Base-by-base conservation (phyloP, 352 stramenopile genomes). In the Albugo laibachii region DNA sequence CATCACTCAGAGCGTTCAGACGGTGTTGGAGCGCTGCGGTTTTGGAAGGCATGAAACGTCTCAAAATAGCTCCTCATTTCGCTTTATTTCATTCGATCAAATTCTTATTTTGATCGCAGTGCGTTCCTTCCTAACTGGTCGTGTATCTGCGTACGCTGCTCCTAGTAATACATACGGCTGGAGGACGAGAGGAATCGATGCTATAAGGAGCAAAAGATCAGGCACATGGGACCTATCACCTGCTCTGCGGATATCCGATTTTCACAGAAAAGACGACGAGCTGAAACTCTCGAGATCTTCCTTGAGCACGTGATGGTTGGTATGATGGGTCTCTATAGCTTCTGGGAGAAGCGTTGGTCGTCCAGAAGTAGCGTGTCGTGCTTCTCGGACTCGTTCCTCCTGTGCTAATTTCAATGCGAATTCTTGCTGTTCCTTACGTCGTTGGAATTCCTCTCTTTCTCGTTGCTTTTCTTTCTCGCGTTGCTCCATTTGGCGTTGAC, bases 211-310 rank as follows among this genome's bases (percentile, higher is more conserved):
- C 3, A 31, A 31, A 31, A 31, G 24, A 31, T 31, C 16, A 19
- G 3, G 20, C 20, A 8, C 8, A 43, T 8, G 8, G 3, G 3
- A 43, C 38, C 16, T 24, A 10, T 10, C 38, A 43, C 3, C 16
- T n/a, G n/a, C n/a, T n/a, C n/a, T n/a, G 38, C 38, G 16, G 38
- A 3, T 8, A 24, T 43, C 8, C 8, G 16, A 3, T 43, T 24
- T 41, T 71, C 69, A 87, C 66, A 88, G 74, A 74, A 88, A 92
- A 41, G 75, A 85, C 45, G 78, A 87, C 39, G 78, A 85, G 58
- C 75, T 87, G 61, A 92, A 92, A 42, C 69, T 68, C 61, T 84
- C 73, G 52, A 92, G 52, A 53, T 92, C 78, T 41, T 87, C 69
- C 19, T 60, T 83, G 50, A 85, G 52, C 18, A 65, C 80, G 50